These are phyloP conservation scores for Cladosporium sp. DNA, from an alignment of 2,329 filamentous ascomycete genomes.

Conservation along the genomic window DNA sequence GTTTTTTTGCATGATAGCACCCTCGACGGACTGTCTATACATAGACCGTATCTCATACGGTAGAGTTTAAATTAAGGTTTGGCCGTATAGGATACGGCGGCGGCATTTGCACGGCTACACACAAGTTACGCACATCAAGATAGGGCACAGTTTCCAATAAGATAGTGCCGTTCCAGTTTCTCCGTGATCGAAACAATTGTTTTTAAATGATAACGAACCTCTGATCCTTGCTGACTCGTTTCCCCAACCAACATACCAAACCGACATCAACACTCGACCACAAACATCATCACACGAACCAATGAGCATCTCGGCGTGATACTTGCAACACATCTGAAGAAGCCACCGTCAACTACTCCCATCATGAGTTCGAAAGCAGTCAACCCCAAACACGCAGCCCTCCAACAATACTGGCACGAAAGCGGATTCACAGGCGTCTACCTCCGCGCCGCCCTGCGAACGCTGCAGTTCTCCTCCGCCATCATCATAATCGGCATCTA, in stretches of 20 bases:
- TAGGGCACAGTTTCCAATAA: neutral
- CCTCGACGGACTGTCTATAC: neutral
- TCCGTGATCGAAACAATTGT: neutral
- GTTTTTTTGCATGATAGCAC: neutral
- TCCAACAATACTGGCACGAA: slow-evolving; percentile 8
- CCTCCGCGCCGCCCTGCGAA: neutral
- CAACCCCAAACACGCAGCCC: neutral
- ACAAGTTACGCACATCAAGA: neutral
- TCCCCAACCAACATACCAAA: neutral
- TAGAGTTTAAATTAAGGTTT: neutral
- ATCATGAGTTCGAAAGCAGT: neutral
- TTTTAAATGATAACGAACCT: neutral
- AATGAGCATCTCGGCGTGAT: neutral
- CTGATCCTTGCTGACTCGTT: neutral
- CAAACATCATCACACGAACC: neutral
- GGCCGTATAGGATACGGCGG: neutral
- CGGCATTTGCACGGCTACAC: neutral
- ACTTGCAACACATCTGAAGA: neutral
- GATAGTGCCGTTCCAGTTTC: neutral
- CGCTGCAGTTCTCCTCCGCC: slow-evolving; percentile 2
- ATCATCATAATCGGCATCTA: slow-evolving; percentile 7
- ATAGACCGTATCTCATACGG: slow-evolving; percentile 1
- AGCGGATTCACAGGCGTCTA: neutral
- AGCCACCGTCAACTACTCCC: neutral
- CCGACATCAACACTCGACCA: neutral